Base-by-base conservation (phyloP, 345 rosid species). In the Gossypium australe region DNA sequence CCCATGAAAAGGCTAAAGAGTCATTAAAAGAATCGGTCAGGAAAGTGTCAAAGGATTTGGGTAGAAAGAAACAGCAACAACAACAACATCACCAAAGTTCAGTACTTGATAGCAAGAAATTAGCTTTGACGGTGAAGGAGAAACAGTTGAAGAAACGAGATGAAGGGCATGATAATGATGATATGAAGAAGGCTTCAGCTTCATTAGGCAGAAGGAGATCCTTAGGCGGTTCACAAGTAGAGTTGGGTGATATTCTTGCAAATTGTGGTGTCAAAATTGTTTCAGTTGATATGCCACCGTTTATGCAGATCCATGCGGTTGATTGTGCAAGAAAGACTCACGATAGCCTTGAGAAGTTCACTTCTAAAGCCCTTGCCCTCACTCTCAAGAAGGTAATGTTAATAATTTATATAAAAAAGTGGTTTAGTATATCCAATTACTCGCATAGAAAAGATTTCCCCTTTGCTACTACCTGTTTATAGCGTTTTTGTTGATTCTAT, bases 291-390 rank as follows among this genome's bases (percentile, higher is more conserved):
- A 90, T 90, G 94, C 89, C 94, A 4, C 86, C 90, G 7, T 90
- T 85, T 87, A 88, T 90, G 94, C 94, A 90, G 86, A 87, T 90
- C 77, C 94, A 90, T 81, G 94, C 94, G 7, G 85, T 90, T 74
- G 89, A 88, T 77, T 82, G 78, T 80, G 92, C 94, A 1, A 85
- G 94, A 78, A 88, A 83, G 79, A 78, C 89, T 62, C 76, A 67
- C 64, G 94, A 90, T 67, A 88, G 94, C 79, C 86, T 90, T 29
- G 92, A 90, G 75, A 90, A 90, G 82, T 85, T 90, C 84, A 80
- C 88, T 65, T 83, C 89, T 78, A 90, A 81, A 75, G 61, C 92
- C 72, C 90, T 90, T 24, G 94, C 94, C 5, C 79, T 78, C 70
- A 83, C 88, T 38, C 86, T 90, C 73, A 90, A 90, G 85, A 90